These are phyloP conservation scores for Boletellus sp. DNA, from an alignment of 768 basidiomycete genomes.

Conservation along the genomic window DNA sequence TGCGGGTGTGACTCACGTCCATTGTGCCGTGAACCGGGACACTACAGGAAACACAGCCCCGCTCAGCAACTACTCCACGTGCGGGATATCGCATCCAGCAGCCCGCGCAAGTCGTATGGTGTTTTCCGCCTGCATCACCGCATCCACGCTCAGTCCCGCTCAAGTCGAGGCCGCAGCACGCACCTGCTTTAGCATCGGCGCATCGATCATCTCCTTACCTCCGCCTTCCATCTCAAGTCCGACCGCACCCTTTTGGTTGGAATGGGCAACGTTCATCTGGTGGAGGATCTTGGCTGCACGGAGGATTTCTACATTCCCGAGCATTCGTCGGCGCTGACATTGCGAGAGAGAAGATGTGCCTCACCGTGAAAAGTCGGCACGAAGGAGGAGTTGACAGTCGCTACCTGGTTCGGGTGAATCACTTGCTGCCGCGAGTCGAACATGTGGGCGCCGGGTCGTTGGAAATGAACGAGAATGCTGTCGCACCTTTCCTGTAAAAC, in stretches of 20 bases:
- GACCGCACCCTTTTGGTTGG: conserved; percentile 58
- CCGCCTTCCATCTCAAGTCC: conserved; percentile 59
- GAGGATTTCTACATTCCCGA: conserved; percentile 53
- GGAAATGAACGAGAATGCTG: not conserved
- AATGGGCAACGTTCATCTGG: conserved; percentile 58
- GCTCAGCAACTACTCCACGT: conserved; percentile 25
- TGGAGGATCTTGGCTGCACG: conserved; percentile 72
- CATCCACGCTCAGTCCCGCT: not conserved
- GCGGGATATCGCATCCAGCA: conserved; percentile 54
- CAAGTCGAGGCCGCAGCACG: not conserved
- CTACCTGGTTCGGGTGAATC: conserved; percentile 85
- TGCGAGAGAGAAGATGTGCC: conserved; percentile 3
- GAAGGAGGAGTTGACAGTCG: conserved; percentile 72
- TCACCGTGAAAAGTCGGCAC: conserved; percentile 69
- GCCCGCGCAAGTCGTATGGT: conserved; percentile 49
- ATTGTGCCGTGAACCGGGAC: not conserved
- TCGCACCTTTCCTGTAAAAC: conserved; percentile 86
- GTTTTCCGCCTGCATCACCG: conserved; percentile 45
- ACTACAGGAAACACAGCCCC: too few species aligned
- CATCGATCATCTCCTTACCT: conserved; percentile 81
- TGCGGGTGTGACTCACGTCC: not conserved
- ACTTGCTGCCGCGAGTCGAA: conserved; percentile 63
- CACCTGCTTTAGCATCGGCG: conserved; percentile 81
- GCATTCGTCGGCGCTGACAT: not conserved
- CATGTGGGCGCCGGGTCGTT: conserved; percentile 1